A percentile compares a stretch with the other conserved stretches of the same genome.
phyloP scores from a whole-genome alignment of 1,284 basidiomycete species.

The Puccinia brachypodii region DNA sequence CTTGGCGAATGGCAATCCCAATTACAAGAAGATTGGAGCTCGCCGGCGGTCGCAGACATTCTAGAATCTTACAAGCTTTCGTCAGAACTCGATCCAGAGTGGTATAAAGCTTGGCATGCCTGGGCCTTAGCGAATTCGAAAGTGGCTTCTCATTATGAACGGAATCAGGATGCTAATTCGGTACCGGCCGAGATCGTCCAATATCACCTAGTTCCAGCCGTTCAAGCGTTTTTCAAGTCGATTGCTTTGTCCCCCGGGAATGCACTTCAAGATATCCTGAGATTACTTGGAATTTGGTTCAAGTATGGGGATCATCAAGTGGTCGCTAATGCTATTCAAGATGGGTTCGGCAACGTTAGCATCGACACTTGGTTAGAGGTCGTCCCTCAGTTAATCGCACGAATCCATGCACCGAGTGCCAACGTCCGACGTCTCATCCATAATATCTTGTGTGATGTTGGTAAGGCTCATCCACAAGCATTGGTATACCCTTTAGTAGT shows the following conservation, averaged over 20 bases:
- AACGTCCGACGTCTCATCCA: slow-evolving; percentile 89
- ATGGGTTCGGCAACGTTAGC: slow-evolving; percentile 83
- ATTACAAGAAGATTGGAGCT: slow-evolving; percentile 74
- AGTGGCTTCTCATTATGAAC: slow-evolving; percentile 80
- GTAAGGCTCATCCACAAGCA: slow-evolving; percentile 95
- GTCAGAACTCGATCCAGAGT: slow-evolving; percentile 85
- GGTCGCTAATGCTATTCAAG: slow-evolving; percentile 84
- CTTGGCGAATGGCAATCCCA: slow-evolving; percentile 89
- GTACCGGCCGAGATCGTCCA: slow-evolving; percentile 72
- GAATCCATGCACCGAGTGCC: slow-evolving; percentile 88
- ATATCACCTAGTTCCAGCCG: slow-evolving; percentile 86
- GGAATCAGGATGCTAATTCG: slow-evolving; percentile 64
- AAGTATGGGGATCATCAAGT: slow-evolving; percentile 91
- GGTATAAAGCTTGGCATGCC: slow-evolving; percentile 99
- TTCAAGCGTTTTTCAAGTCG: slow-evolving; percentile 96
- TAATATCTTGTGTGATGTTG: slow-evolving; percentile 84
- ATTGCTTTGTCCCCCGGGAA: slow-evolving; percentile 87
- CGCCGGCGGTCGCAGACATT: slow-evolving; percentile 76
- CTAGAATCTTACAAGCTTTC: slow-evolving; percentile 81
- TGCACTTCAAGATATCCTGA: slow-evolving; percentile 89
- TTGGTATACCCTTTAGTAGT: slow-evolving; percentile 98
- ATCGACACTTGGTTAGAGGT: slow-evolving; percentile 99
- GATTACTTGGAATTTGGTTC: slow-evolving; percentile 96
- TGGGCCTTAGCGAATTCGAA: slow-evolving; percentile 98
- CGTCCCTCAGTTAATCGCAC: slow-evolving; percentile 98